Percentiles rank a stretch among this genome's conserved stretches.
Evolutionary conservation across 2,329 filamentous ascomycete species (phyloP).

Genomic region (Pezicula carpinea): DNA sequence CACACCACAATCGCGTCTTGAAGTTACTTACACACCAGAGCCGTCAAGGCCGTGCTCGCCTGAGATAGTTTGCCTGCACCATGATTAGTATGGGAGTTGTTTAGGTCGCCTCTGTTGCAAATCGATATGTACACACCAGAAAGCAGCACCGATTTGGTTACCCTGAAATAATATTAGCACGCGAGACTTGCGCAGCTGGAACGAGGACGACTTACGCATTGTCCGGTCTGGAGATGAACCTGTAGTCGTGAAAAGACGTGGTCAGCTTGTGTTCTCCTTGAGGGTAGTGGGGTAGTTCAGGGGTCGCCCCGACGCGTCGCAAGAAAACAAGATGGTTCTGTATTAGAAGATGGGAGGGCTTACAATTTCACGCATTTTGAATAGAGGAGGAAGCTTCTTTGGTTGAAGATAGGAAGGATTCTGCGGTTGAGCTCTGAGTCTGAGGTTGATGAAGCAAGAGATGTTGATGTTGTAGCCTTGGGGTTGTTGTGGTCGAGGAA

Average conservation of each 20-base stretch:
- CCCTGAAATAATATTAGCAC: constrained; percentile 53
- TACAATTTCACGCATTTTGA: constrained; percentile 73
- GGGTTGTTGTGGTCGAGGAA: constrained; percentile 12
- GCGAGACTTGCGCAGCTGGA: constrained; percentile 4
- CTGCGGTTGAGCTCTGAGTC: constrained; percentile 4
- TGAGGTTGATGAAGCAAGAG: constrained; percentile 15
- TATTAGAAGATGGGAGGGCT: constrained; percentile 31
- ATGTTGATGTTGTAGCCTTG: constrained; percentile 9
- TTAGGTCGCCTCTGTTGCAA: constrained; percentile 27
- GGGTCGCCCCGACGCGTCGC: constrained; percentile 37
- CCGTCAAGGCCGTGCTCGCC: constrained; percentile 95
- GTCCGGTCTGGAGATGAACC: constrained; percentile 99
- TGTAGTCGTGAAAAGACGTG: constrained; percentile 45
- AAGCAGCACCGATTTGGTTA: constrained; percentile 99
- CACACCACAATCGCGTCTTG: constrained; percentile 2
- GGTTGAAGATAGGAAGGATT: constrained; percentile 9
- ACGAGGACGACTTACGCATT: constrained; percentile 71
- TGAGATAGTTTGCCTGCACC: constrained; percentile 70
- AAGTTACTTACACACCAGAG: constrained; percentile 77
- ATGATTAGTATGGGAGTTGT: constrained; percentile 33
- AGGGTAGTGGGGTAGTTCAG: constrained; percentile 31
- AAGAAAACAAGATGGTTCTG: constrained; percentile 5
- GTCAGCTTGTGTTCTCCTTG: constrained; percentile 50
- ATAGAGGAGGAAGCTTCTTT: constrained; percentile 22
- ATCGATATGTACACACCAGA: constrained; percentile 64